Base-by-base conservation (phyloP, 1,139 yeast genomes). In the Yamadazyma atlantica region DNA sequence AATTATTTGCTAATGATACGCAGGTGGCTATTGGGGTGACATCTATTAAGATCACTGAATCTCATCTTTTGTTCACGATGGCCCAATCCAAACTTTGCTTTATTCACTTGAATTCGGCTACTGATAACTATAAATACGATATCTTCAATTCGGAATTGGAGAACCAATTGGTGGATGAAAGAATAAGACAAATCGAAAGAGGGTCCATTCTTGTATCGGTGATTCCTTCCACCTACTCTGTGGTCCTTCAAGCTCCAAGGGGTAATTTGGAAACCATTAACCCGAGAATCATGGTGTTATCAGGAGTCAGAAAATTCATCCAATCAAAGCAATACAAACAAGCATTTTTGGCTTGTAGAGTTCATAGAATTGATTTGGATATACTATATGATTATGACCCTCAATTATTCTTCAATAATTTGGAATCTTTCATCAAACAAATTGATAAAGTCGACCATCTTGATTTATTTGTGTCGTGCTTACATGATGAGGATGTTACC, bases 231-330 rank as follows among this genome's bases (percentile, higher is more conserved):
- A 85, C 79, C 42, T 82, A 89, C 41, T 78, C 94, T 0, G 89
- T 94, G 13, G 81, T 87, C 2, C 69, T 94, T 38, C 96, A 94
- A 60, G 97, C 97, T 3, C 95, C 95, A 42, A 77, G 99, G 58
- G 99, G 99, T 44, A 94, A 94, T 52, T 67, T 92, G 48, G 99
- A 94, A 60, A 89, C 97, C 0, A 85, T 94, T 23, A 84, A 80
- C 54, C 98, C 99, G 9, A 75, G 98, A 59, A 85, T 92, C 33
- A 81, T 92, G 85, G 95, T 92, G 11, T 68, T 94, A 35, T 75
- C 88, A 10, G 95, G 85, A 14, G 94, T 94, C 13, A 75, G 98
- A 49, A 69, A 75, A 34, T 74, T 75, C 50, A 87, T 94, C 44
- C 69, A 73, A 27, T 63, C 66, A 0, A 67, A 65, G 43, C 66